phyloP scores from a whole-genome alignment of 2,329 filamentous ascomycete species.

The Lecanicillium sp. region DNA sequence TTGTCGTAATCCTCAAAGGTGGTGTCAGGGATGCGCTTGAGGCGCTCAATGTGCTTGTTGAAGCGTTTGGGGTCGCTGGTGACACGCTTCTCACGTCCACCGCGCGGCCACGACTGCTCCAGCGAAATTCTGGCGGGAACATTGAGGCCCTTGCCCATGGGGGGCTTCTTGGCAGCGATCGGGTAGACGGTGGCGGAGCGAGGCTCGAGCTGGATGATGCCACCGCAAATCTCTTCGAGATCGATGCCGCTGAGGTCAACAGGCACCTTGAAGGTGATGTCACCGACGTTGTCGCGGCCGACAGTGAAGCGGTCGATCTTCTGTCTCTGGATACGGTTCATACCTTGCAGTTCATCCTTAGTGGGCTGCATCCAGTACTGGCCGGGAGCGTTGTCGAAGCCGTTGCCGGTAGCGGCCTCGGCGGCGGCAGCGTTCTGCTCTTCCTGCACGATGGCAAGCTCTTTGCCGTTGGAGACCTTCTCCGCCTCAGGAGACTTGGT shows the following conservation, averaged over 20 bases:
- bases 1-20: constrained; percentile 75
- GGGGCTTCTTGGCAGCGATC: constrained; percentile 68
- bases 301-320: constrained; percentile 71
- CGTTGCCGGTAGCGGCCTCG: constrained; percentile 15
- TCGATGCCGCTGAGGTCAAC: constrained; percentile 79
- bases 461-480: constrained; percentile 60
- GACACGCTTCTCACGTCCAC: constrained; percentile 49
- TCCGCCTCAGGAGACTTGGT: constrained; percentile 58
- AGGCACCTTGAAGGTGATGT: constrained; percentile 71
- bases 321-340: constrained; percentile 75
- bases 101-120: constrained; percentile 86
- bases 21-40: constrained; percentile 74
- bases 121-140: constrained; percentile 83
- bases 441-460: constrained; percentile 74
- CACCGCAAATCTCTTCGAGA: constrained; percentile 71
- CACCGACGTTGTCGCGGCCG: constrained; percentile 74
- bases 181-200: constrained; percentile 87
- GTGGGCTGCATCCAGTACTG: constrained; percentile 83
- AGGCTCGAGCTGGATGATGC: constrained; percentile 68
- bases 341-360: constrained; percentile 65
- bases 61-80: constrained; percentile 56
- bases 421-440: constrained; percentile 41
- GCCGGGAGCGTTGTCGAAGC: constrained; percentile 52
- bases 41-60: constrained; percentile 74
- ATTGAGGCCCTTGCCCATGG: constrained; percentile 82